A percentile compares a stretch with the other conserved stretches of the same genome.
phyloP scores from a whole-genome alignment of 768 basidiomycete genomes.

The Leccinum variicolor region DNA sequence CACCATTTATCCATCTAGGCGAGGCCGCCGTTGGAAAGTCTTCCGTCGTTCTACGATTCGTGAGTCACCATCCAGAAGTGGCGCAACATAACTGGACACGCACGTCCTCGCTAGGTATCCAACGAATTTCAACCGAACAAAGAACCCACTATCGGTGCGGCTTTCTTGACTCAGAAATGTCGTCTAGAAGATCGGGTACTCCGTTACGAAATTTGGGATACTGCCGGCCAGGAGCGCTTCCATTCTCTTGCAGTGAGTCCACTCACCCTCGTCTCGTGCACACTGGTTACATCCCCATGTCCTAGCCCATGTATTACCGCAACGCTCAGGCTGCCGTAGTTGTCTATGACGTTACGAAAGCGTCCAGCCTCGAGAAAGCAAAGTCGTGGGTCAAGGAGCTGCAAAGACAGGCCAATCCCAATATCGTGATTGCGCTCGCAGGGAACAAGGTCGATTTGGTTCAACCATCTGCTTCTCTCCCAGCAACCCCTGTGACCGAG shows the following conservation, averaged over 20 bases:
- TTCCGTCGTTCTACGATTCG: constrained; percentile 96
- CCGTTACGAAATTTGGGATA: constrained; percentile 97
- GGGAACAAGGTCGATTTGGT: constrained; percentile 97
- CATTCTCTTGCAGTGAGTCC: constrained; percentile 87
- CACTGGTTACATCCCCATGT: constrained; percentile 7
- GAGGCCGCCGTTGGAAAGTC: constrained; percentile 99
- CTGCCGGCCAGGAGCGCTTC: constrained; percentile 94
- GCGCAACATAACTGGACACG: constrained; percentile 2
- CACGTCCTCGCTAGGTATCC: constrained; percentile 57
- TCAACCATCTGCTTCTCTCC: constrained; percentile 54
- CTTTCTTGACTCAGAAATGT: constrained; percentile 93
- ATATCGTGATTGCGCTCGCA: constrained; percentile 97
- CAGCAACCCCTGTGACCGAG: constrained; percentile 53
- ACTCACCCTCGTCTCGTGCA: background rate
- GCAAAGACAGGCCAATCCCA: constrained; percentile 97
- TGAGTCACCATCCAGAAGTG: constrained; percentile 39
- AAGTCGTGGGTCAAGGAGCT: constrained; percentile 99
- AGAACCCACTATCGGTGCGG: constrained; percentile 97
- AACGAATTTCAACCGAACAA: constrained; percentile 99
- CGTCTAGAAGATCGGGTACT: constrained; percentile 91
- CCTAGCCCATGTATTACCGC: constrained; percentile 96
- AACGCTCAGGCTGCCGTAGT: constrained; percentile 98
- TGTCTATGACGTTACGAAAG: constrained; percentile 97
- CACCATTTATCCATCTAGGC: constrained; percentile 45
- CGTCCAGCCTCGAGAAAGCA: constrained; percentile 93